These are phyloP conservation scores for Nicotiana otophora DNA, from an alignment of 257 asterid species.

Conservation along the genomic window DNA sequence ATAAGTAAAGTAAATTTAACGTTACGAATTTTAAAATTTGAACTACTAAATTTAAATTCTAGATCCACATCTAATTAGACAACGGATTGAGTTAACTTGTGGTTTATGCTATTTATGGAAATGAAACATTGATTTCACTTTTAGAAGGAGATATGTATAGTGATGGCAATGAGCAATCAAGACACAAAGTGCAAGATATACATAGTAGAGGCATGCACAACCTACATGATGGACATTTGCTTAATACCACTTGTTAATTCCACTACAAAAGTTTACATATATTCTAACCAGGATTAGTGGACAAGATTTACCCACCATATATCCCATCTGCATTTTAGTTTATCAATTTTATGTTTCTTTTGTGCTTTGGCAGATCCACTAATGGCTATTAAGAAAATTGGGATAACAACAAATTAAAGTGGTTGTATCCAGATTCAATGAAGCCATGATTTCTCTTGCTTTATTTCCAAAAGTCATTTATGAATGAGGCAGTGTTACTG, in stretches of 20 bases:
- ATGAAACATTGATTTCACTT: not conserved
- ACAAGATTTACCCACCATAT: not conserved
- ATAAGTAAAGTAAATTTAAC: no score
- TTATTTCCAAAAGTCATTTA: not conserved
- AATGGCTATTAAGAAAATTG: not conserved
- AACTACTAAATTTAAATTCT: no score
- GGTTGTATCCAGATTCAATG: not conserved
- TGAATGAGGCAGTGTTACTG: not conserved
- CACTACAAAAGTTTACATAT: not conserved
- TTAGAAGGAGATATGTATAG: not conserved
- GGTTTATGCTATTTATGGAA: not conserved
- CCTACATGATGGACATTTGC: not conserved
- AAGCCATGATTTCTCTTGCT: not conserved
- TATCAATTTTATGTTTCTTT: not conserved
- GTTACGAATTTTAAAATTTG: no score
- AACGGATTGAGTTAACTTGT: not conserved
- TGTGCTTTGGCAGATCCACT: not conserved
- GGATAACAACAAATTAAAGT: not conserved
- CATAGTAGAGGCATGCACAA: not conserved
- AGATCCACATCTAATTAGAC: no score
- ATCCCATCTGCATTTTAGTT: not conserved
- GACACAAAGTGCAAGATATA: not conserved
- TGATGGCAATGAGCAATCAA: not conserved
- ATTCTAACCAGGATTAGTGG: not conserved
- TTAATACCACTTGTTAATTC: not conserved